Percentiles rank a stretch among this genome's conserved stretches.
These are phyloP conservation scores for Trichophyton rubrum DNA, from an alignment of 2,329 filamentous ascomycete species.

Conservation along the genomic window DNA sequence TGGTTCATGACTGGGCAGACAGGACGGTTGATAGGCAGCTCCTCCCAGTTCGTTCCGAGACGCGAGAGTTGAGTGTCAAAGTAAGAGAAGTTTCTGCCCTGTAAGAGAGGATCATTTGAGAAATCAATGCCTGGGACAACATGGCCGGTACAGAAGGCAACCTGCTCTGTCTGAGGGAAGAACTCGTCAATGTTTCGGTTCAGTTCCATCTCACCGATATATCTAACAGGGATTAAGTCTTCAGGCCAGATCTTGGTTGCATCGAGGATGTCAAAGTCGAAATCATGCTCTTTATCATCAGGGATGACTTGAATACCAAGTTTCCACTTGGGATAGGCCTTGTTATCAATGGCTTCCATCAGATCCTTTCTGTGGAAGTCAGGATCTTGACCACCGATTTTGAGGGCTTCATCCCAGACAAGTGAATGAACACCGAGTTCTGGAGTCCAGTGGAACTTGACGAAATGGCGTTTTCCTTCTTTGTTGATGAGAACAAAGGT, in stretches of 20 bases:
- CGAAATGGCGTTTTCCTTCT: slow-evolving; percentile 56
- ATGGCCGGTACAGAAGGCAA: slow-evolving; percentile 70
- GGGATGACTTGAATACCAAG: slow-evolving; percentile 70
- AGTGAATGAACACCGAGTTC: slow-evolving; percentile 63
- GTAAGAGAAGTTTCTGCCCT: slow-evolving; percentile 58
- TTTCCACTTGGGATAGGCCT: slow-evolving; percentile 62
- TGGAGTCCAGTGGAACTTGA: slow-evolving; percentile 68
- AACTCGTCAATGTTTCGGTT: slow-evolving; percentile 71
- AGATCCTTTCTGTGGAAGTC: slow-evolving; percentile 75
- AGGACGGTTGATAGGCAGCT: slow-evolving; percentile 64
- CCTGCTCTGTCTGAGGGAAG: slow-evolving; percentile 72
- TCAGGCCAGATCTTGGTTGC: slow-evolving; percentile 81
- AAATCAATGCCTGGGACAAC: slow-evolving; percentile 67
- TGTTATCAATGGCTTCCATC: slow-evolving; percentile 58
- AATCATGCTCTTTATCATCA: slow-evolving; percentile 59
- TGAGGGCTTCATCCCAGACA: slow-evolving; percentile 66
- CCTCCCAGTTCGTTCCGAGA: slow-evolving; percentile 62
- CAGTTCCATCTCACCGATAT: slow-evolving; percentile 67
- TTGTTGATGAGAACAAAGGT: slow-evolving; percentile 59
- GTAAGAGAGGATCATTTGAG: slow-evolving; percentile 60
- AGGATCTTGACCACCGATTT: slow-evolving; percentile 60
- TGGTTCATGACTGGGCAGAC: slow-evolving; percentile 64
- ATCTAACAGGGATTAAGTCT: slow-evolving; percentile 59
- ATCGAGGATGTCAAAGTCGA: slow-evolving; percentile 76
- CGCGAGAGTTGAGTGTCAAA: slow-evolving; percentile 48